Evolutionary conservation across 306 rosid genomes (phyloP), one percentile per base, ranked within the genome.

Genomic region (Sophora flavescens): DNA sequence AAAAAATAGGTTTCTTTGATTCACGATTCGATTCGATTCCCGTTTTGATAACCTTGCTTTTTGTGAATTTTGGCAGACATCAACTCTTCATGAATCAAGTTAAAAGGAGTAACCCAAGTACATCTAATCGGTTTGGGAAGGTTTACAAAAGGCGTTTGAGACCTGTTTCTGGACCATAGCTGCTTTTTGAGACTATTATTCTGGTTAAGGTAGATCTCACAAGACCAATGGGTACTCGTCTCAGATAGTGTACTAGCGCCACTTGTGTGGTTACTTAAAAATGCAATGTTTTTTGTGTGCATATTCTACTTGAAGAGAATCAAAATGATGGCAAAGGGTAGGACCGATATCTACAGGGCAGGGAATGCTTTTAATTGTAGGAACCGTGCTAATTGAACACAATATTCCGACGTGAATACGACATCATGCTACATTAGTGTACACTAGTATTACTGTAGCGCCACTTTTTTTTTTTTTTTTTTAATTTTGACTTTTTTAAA

Each of bases 71-170:
- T 80, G 75, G 59, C 90, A 87, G 96, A 65, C 85, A 88, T 78
- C 76, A 83, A 76, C 91, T 90, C 74, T 87, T 88, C 80, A 62
- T 41, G 77, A 50, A 75, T 60, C 78, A 83, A 3, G 84, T 63
- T 70, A 65, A 80, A 54, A 84, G 80, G 78, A 85, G 56, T 42
- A 8, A 60, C 51, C 47, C 32, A 35, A 14, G 60, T 39, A 38
- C 52, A 8, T 68, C 12, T 47, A 71, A 22, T 41, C 65, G 84
- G 47, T 82, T 72, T 56, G 87, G 83, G 66, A 86, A 83, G 76
- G 81, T 80, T 74, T 86, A 80, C 80, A 77, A 69, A 68, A 80
- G 85, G 76, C 85, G 73, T 67, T 18, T 3, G 80, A 80, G 17
- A 38, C 44, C 70, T 13, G 42, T 16, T 52, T 15, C 42, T 48